A percentile compares a stretch with the other conserved stretches of the same genome.
Evolutionary conservation across 2,329 filamentous ascomycete species (phyloP).

Genomic region (Bipolaris sorokiniana): DNA sequence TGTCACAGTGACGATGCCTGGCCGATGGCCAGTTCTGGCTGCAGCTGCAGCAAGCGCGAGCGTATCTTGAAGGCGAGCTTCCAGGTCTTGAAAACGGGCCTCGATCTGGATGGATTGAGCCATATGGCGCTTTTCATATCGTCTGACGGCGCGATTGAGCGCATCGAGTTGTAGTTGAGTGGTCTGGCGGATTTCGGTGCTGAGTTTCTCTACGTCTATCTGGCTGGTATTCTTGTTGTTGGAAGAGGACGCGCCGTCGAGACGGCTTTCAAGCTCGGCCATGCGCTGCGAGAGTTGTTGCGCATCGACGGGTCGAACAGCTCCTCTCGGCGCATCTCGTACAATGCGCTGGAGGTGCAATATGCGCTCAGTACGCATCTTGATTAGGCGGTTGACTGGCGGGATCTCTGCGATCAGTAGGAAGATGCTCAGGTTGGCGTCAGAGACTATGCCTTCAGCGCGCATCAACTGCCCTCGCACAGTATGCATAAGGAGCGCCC

Average conservation of each 20-base stretch:
- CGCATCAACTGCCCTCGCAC: constrained; percentile 83
- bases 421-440: constrained; percentile 93
- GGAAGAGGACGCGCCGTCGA: constrained; percentile 51
- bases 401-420: constrained; percentile 84
- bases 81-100: constrained; percentile 72
- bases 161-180: constrained; percentile 86
- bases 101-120: constrained; percentile 78
- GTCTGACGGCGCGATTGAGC: constrained; percentile 82
- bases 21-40: constrained; percentile 45
- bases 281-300: constrained; percentile 65
- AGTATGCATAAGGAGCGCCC: constrained; percentile 82
- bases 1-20: constrained; percentile 38
- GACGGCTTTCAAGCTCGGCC: constrained; percentile 69
- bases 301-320: constrained; percentile 23
- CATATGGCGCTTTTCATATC: constrained; percentile 88
- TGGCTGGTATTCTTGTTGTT: constrained; percentile 32
- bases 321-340: constrained; percentile 32
- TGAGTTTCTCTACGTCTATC: constrained; percentile 50
- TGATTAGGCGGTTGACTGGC: constrained; percentile 80
- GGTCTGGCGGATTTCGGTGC: constrained; percentile 64
- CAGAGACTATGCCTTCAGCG: constrained; percentile 85
- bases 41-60: constrained; percentile 80
- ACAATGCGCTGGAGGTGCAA: constrained; percentile 81
- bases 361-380: constrained; percentile 78
- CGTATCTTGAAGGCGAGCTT: constrained; percentile 75